Evolutionary conservation across 2,329 filamentous ascomycete species (phyloP).

Genomic region (Zopfia rhizophila): DNA sequence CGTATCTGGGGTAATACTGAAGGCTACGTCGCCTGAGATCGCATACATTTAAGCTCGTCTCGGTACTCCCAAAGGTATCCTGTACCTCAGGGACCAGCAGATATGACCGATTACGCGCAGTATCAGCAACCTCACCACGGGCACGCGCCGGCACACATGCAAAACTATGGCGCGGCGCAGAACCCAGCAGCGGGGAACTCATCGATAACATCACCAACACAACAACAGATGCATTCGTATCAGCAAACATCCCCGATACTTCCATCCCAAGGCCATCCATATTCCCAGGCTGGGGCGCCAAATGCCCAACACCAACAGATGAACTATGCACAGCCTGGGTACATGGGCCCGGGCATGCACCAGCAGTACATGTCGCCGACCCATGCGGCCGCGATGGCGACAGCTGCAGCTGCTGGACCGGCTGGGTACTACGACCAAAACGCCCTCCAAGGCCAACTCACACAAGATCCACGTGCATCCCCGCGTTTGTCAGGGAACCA

Average conservation of each 20-base stretch:
- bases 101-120: constrained; percentile 61
- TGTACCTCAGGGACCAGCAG: constrained; percentile 28
- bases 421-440: constrained; percentile 74
- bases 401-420: constrained; percentile 88
- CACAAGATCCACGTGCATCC: constrained; percentile 69
- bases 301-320: constrained; percentile 73
- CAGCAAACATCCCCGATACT: constrained; percentile 82
- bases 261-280: constrained; percentile 71
- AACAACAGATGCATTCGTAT: constrained; percentile 71
- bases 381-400: constrained; percentile 93
- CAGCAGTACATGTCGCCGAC: constrained; percentile 77
- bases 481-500: constrained; percentile 77
- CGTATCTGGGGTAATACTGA: constrained; percentile 45
- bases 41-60: constrained; percentile 34
- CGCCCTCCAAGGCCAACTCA: constrained; percentile 69
- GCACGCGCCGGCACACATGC: constrained; percentile 54
- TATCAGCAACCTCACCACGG: constrained; percentile 60
- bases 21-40: constrained; percentile 36
- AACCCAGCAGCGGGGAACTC: constrained; percentile 48
- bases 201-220: constrained; percentile 76
- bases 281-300: constrained; percentile 72
- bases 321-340: constrained; percentile 84
- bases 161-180: constrained; percentile 50
- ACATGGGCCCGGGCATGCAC: constrained; percentile 78
- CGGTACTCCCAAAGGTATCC: constrained; percentile 34